Conservation (phyloP, 306 rosid species). For the Purshia tridentata region DNA sequence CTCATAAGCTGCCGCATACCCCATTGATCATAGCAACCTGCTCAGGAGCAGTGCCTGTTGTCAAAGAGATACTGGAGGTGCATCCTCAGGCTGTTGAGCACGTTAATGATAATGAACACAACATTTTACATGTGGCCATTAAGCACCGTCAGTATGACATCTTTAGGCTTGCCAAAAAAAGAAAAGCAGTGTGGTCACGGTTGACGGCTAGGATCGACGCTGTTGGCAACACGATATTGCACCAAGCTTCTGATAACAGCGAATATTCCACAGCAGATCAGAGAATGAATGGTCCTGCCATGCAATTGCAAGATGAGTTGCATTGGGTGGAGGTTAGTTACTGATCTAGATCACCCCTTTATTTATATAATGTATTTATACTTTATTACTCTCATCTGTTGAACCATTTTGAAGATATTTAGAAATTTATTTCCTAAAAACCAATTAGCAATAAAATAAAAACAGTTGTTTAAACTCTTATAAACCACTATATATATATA, state of each 20-base stretch:
- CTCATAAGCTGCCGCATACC: background rate
- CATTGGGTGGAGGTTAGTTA: conserved; percentile 28
- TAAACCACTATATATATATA: too few species aligned
- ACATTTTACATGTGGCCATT: conserved; percentile 23
- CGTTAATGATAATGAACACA: background rate
- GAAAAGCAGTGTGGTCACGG: background rate
- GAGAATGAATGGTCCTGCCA: conserved; percentile 18
- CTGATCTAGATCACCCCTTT: too few species aligned
- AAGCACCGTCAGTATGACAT: conserved; percentile 21
- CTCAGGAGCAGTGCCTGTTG: conserved; percentile 23
- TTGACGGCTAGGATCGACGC: conserved; percentile 8
- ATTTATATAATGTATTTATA: background rate
- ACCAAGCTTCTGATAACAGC: conserved; percentile 7
- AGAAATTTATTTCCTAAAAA: too few species aligned
- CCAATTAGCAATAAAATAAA: too few species aligned
- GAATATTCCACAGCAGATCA: too few species aligned
- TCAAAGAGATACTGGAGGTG: background rate
- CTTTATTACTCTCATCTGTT: too few species aligned
- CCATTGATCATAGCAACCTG: conserved; percentile 24
- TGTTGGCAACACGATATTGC: conserved; percentile 21
- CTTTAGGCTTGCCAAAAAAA: background rate
- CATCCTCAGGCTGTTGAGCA: conserved; percentile 24
- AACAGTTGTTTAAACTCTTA: too few species aligned
- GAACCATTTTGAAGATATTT: too few species aligned
- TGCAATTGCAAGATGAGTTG: conserved; percentile 43